These are phyloP conservation scores for Penicillium paxilli DNA, from an alignment of 495 filamentous ascomycete species.

Conservation along the genomic window DNA sequence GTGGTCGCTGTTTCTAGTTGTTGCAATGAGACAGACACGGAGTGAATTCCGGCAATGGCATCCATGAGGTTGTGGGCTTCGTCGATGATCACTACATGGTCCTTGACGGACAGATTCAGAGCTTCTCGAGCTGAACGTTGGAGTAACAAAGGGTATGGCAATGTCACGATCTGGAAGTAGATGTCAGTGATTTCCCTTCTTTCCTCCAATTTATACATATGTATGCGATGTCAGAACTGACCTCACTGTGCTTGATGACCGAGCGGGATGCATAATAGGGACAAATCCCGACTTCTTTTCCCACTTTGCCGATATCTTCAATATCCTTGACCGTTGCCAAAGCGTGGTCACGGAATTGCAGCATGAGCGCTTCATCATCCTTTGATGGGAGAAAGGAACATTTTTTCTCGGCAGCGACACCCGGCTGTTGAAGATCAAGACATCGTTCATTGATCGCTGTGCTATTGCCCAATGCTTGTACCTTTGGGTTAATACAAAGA, in stretches of 20 bases:
- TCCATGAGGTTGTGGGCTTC: constrained; percentile 99
- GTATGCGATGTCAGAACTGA: constrained; percentile 26
- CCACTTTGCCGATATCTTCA: constrained; percentile 80
- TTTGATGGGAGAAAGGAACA: constrained; percentile 80
- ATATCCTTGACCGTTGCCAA: constrained; percentile 89
- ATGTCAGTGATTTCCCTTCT: background rate
- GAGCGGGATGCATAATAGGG: constrained; percentile 93
- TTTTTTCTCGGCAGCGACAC: constrained; percentile 62
- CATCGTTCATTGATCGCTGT: constrained; percentile 96
- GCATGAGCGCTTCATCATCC: constrained; percentile 66
- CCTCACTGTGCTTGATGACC: constrained; percentile 78
- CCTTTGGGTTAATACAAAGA: constrained; percentile 87
- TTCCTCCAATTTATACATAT: background rate
- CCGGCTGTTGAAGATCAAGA: constrained; percentile 81
- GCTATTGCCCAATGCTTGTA: constrained; percentile 66
- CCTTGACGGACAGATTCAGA: constrained; percentile 79
- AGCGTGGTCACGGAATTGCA: constrained; percentile 85
- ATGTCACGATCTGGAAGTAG: constrained; percentile 73
- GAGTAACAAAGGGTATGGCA: constrained; percentile 89
- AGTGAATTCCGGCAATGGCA: constrained; percentile 84
- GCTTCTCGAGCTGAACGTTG: constrained; percentile 90
- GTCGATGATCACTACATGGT: constrained; percentile 89
- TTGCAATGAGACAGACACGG: constrained; percentile 67
- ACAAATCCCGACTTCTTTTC: constrained; percentile 79
- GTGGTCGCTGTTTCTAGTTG: constrained; percentile 71